Evolutionary conservation across 176 grass and related monocot genomes (phyloP).

Genomic region (Elaeis guineensis): DNA sequence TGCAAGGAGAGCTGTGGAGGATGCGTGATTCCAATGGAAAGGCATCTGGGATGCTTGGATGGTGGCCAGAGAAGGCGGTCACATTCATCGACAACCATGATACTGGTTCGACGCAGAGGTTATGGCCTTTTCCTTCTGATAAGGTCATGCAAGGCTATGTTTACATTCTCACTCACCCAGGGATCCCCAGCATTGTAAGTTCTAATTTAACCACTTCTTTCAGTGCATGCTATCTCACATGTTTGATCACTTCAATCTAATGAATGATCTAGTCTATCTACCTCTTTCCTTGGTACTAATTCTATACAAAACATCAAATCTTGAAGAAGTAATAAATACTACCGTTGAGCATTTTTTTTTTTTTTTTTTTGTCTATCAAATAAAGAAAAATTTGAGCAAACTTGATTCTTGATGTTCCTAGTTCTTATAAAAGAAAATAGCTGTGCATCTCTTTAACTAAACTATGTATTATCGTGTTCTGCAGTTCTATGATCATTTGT

Average conservation of each 20-base stretch:
- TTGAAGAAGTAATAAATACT: neutral
- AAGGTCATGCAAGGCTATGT: slow-evolving; percentile 84
- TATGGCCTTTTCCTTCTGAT: slow-evolving; percentile 51
- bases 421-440: too few relatives aligned
- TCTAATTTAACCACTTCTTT: neutral
- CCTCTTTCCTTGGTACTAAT: too few relatives aligned
- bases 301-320: neutral
- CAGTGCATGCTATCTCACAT: too few relatives aligned
- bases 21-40: slow-evolving; percentile 59
- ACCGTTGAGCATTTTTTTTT: neutral
- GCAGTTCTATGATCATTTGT: slow-evolving; percentile 79
- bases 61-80: slow-evolving; percentile 70
- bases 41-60: slow-evolving; percentile 63
- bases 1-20: slow-evolving; percentile 67
- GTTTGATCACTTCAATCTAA: too few relatives aligned
- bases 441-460: too few relatives aligned
- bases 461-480: neutral
- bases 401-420: too few relatives aligned
- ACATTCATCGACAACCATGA: slow-evolving; percentile 93
- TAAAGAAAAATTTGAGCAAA: too few relatives aligned
- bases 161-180: slow-evolving; percentile 79
- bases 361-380: neutral
- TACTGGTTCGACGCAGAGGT: slow-evolving; percentile 60
- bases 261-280: too few relatives aligned
- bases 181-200: slow-evolving; percentile 68